These are phyloP conservation scores for Solioccasus polychromus DNA, from an alignment of 768 basidiomycete species.

Conservation along the genomic window DNA sequence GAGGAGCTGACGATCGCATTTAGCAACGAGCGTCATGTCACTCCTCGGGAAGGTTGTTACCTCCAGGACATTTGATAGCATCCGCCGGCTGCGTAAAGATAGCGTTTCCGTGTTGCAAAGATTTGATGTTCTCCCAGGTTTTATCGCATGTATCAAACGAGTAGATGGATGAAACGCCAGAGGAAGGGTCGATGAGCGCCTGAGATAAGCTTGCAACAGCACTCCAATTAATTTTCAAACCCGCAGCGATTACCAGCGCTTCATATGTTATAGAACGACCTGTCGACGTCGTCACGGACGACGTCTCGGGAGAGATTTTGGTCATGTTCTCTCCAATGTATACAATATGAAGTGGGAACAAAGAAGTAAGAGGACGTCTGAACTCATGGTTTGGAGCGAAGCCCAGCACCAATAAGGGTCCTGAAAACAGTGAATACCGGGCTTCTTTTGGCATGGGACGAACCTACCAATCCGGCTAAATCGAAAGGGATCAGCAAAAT, in stretches of 20 bases:
- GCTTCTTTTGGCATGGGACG: not conserved
- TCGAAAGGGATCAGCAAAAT: not conserved
- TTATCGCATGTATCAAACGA: slow-evolving; percentile 89
- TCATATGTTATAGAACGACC: slow-evolving; percentile 80
- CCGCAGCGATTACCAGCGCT: slow-evolving; percentile 82
- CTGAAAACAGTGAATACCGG: slow-evolving; percentile 35
- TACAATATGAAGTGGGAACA: slow-evolving; percentile 73
- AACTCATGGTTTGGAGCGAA: slow-evolving; percentile 69
- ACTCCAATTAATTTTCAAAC: slow-evolving; percentile 83
- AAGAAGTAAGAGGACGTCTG: slow-evolving; percentile 57
- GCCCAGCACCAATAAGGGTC: slow-evolving; percentile 89
- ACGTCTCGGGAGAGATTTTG: slow-evolving; percentile 71
- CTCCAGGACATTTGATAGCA: slow-evolving; percentile 90
- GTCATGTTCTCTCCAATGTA: slow-evolving; percentile 70
- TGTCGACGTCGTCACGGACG: slow-evolving; percentile 67
- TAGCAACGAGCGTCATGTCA: slow-evolving; percentile 2
- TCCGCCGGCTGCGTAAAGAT: slow-evolving; percentile 96
- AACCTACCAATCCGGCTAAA: slow-evolving; percentile 83
- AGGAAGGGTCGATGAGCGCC: slow-evolving; percentile 73
- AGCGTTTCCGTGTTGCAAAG: slow-evolving; percentile 72
- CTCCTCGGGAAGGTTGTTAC: slow-evolving; percentile 34
- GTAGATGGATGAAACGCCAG: slow-evolving; percentile 91
- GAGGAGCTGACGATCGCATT: slow-evolving; percentile 56
- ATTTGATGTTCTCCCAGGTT: slow-evolving; percentile 79
- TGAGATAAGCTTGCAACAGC: slow-evolving; percentile 67